Evolutionary conservation across 345 rosid genomes (phyloP).

Genomic region (Corymbia maculata): DNA sequence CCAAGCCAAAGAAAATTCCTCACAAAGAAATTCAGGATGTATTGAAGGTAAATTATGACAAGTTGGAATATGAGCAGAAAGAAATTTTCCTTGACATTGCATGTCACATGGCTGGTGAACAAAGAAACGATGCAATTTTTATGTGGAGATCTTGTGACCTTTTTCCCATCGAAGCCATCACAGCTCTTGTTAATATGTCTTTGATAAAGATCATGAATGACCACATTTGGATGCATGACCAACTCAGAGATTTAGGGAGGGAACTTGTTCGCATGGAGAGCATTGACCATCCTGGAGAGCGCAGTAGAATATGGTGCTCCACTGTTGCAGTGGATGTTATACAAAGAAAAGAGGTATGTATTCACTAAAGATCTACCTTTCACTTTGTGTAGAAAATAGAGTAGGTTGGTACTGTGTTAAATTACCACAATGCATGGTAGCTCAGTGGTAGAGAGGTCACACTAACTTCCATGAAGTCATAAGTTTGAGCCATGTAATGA

Average conservation of each 20-base stretch:
- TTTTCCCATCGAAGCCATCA: background rate
- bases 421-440: background rate
- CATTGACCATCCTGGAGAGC: background rate
- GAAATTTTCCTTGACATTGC: conserved; percentile 6
- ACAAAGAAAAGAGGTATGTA: background rate
- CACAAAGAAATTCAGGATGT: background rate
- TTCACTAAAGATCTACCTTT: background rate
- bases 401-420: background rate
- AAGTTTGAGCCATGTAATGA: background rate
- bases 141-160: background rate
- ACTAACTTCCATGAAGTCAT: background rate
- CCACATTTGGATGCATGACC: conserved; percentile 3
- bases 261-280: background rate
- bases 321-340: background rate
- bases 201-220: background rate
- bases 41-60: background rate
- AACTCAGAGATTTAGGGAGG: background rate
- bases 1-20: background rate
- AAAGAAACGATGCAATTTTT: background rate
- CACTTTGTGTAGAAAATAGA: background rate
- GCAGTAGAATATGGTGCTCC: background rate
- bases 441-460: background rate
- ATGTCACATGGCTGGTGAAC: background rate
- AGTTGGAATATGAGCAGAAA: background rate
- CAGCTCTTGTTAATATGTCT: background rate